A percentile compares a stretch with the other conserved stretches of the same genome.
Evolutionary conservation across 805 yeast genomes (phyloP).

Genomic region (Cyberlindnera petersonii): DNA sequence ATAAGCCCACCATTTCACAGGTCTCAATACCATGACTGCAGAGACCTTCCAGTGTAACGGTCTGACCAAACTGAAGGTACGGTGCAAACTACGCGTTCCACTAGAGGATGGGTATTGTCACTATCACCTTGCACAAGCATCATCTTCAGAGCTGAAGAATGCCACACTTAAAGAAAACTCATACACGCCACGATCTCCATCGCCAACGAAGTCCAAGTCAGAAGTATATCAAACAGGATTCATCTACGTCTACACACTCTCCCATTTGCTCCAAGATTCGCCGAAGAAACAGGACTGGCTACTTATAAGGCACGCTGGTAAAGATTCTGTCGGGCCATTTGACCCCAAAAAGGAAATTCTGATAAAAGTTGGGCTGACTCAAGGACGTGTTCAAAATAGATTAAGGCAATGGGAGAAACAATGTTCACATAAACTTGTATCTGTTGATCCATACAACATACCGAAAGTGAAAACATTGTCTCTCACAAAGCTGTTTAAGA

Average conservation of each 20-base stretch:
- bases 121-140: conserved; percentile 16
- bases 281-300: conserved; percentile 25
- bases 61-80: conserved; percentile 11
- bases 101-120: conserved; percentile 13
- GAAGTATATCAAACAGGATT: conserved; percentile 17
- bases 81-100: conserved; percentile 16
- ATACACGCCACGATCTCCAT: background rate
- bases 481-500: conserved; percentile 5
- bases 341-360: conserved; percentile 23
- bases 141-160: background rate
- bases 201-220: background rate
- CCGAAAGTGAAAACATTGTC: conserved; percentile 2
- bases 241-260: conserved; percentile 25
- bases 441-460: conserved; percentile 16
- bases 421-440: conserved; percentile 20
- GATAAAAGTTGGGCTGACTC: conserved; percentile 27
- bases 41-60: conserved; percentile 21
- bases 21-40: background rate
- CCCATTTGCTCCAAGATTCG: conserved; percentile 15
- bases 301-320: conserved; percentile 7
- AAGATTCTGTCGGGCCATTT: conserved; percentile 8
- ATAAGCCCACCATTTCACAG: too few relatives aligned
- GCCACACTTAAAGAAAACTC: background rate
- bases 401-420: conserved; percentile 26
- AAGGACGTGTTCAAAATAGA: conserved; percentile 18